Base-by-base conservation (phyloP, 2,329 filamentous ascomycete genomes). In the Trichoderma cornu-damae region DNA sequence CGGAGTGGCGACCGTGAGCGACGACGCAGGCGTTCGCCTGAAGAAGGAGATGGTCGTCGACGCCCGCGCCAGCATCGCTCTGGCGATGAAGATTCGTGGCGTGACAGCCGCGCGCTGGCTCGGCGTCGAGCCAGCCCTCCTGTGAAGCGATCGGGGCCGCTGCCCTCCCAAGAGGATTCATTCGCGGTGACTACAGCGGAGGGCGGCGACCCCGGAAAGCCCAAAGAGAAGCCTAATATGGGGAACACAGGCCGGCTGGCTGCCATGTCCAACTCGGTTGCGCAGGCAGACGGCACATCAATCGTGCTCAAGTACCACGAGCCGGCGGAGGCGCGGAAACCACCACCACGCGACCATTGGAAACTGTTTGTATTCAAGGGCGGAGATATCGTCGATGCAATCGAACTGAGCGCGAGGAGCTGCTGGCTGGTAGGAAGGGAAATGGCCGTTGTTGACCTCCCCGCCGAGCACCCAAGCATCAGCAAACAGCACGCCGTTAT, bases 401-500 rank as follows among this genome's bases (percentile, higher is more conserved):
- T 96, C 20, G 84, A 90, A 59, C 78, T 99, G 48, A 80, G 82
- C 58, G 74, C 79, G 57, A 85, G 90, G 60, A 95, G 87, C 67
- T 96, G 90, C 75, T 99, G 94, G 94, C 77, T 99, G 22, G 76
- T 96, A 7, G 94, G 94, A 0, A 81, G 92, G 46, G 92, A 96
- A 65, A 72, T 81, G 53, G 76, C 86, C 4, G 87, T 99, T 3
- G 90, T 89, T 2, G 94, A 99, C 69, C 77, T 96, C 58, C 77
- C 84, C 2, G 83, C 95, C 6, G 90, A 96, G 68, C 93, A 99
- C 69, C 91, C 92, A 1, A 96, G 90, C 71, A 85, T 91, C 67
- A 96, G 90, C 70, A 95, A 95, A 72, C 94, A 99, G 73, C 94
- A 99, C 71, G 93, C 93, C 1, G 94, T 92, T 7, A 82, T 99